Evolutionary conservation across 2,329 filamentous ascomycete species (phyloP), one percentile per base, ranked within the genome.

Genomic region (Lecanicillium sp.): DNA sequence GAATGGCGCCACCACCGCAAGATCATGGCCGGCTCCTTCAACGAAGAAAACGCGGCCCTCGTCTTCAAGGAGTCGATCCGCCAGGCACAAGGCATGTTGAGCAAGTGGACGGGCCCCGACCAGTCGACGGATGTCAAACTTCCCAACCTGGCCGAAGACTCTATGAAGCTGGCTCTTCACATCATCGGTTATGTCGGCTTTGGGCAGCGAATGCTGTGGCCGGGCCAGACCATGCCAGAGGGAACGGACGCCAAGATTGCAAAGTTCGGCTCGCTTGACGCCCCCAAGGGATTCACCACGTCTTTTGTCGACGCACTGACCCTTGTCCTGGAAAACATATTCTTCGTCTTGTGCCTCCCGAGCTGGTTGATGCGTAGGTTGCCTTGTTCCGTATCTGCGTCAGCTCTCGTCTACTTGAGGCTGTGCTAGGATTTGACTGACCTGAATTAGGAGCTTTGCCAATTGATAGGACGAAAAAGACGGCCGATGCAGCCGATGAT

Each of bases 1-100:
- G 60, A 72, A 19, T 90, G 84, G 85, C 78, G 79, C 22, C 70
- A 75, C 59, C 84, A 90, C 56, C 74, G 84, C 44, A 87, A 84
- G 59, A 72, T 80, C 31, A 82, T 79, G 1, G 75, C 79, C 19
- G 77, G 83, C 1, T 77, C 77, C 4, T 89, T 90, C 58, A 86
- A 81, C 41, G 85, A 90, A 62, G 79, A 73, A 60, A 89, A 87
- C 56, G 81, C 85, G 41, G 67, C 71, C 12, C 56, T 84, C 18
- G 78, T 84, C 2, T 86, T 80, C 58, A 62, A 61, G 8, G 79
- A 85, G 54, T 69, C 73, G 2, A 64, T 83, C 17, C 47, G 51
- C 9, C 84, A 89, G 61, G 74, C 81, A 1, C 62, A 72, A 44
- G 69, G 71, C 11, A 72, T 86, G 72, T 51, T 84, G 20, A 55